Evolutionary conservation across 2,329 filamentous ascomycete genomes (phyloP).

Genomic region (Fusarium bactridioides): DNA sequence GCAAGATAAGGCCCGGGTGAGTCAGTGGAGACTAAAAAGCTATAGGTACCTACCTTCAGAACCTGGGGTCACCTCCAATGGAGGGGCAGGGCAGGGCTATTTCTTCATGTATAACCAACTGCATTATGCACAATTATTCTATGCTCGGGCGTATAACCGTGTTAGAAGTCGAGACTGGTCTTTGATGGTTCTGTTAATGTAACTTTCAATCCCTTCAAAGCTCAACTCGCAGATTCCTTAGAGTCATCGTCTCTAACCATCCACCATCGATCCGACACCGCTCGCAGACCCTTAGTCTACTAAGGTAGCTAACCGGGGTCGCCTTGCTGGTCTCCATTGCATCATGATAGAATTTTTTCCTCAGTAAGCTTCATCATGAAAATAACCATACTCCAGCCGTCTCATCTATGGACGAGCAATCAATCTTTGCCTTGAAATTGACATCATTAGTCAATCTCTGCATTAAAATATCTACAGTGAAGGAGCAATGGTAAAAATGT

Average conservation of each 20-base stretch:
- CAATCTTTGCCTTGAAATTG: neutral
- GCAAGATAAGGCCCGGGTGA: constrained; percentile 1
- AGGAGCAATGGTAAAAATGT: neutral
- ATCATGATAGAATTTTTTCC: neutral
- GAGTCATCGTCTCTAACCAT: neutral
- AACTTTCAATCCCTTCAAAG: neutral
- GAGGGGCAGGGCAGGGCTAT: constrained; percentile 25
- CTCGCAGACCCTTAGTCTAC: neutral
- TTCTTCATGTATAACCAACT: neutral
- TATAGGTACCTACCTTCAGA: too few species aligned
- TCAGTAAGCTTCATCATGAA: neutral
- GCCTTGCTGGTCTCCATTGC: neutral
- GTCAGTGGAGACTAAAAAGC: neutral
- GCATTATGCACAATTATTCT: neutral
- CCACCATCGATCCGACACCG: neutral
- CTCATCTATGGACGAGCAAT: neutral
- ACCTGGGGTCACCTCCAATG: constrained; percentile 4
- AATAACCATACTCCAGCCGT: neutral
- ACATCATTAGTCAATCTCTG: neutral
- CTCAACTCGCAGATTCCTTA: neutral
- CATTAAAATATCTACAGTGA: neutral
- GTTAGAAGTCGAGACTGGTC: neutral
- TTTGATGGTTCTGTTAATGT: neutral
- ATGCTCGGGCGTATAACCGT: neutral
- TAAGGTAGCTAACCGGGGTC: neutral